These are phyloP conservation scores for California macrophylla DNA, from an alignment of 441 rosid species.

Conservation along the genomic window DNA sequence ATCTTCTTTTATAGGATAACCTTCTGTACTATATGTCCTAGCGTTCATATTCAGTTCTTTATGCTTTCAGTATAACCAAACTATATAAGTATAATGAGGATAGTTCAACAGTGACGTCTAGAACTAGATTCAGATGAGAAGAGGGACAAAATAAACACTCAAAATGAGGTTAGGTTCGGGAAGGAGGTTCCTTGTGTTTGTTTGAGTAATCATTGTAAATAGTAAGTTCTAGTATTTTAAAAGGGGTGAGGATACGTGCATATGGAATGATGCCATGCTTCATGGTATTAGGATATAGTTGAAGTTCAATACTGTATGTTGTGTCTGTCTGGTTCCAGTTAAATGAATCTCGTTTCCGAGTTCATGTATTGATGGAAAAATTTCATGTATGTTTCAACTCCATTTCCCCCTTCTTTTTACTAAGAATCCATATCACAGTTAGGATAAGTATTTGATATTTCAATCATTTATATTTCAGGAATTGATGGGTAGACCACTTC, in stretches of 20 bases:
- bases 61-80: background rate
- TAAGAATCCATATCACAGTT: too few species aligned
- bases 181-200: background rate
- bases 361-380: too few species aligned
- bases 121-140: background rate
- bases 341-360: too few species aligned
- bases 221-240: background rate
- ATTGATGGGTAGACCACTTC: background rate
- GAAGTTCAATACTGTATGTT: too few species aligned
- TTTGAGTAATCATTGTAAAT: background rate
- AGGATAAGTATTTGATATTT: background rate
- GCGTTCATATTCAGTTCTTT: background rate
- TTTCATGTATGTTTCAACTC: background rate
- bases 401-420: background rate
- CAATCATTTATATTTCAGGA: background rate
- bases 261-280: too few species aligned
- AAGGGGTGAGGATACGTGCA: too few species aligned
- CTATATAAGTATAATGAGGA: background rate
- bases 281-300: background rate
- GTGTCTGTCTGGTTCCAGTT: too few species aligned
- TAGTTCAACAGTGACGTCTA: background rate
- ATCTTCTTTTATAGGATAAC: background rate
- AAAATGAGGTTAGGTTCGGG: background rate
- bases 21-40: background rate
- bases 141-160: background rate